Base-by-base conservation (phyloP, 352 stramenopile genomes). In the Phytophthora boehmeriae region DNA sequence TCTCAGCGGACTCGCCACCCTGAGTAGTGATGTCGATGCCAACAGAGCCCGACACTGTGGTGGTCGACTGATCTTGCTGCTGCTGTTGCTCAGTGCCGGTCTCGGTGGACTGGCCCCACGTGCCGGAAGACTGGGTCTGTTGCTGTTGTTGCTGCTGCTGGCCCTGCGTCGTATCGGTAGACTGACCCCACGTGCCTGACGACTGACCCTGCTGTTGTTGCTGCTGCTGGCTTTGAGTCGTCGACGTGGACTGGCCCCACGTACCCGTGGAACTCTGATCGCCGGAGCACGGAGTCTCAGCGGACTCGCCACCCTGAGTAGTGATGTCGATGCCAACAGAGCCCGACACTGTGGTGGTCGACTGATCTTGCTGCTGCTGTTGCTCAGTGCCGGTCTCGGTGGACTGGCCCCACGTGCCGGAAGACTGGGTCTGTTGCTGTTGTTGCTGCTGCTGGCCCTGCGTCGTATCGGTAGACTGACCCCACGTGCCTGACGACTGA, bases 1-100 rank as follows among this genome's bases (percentile, higher is more conserved):
- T 53, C 46, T 53, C 46, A n/a, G 42, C 20, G 4, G 46, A 53
- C n/a, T 53, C 46, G 14, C 45, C 45, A n/a, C 45, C 45, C 45
- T 53, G 45, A 1, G 45, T 17, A 4, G 45, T 53, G 45, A 53
- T 53, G 45, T 53, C 45, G 6, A 53, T 6, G 27, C 44, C 44
- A 32, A 51, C 19, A 3, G 44, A 51, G 44, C 44, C 44, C 44
- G 44, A 39, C 44, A 51, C 44, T 3, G 22, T 51, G 23, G 25
- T 51, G 6, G 27, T 44, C 32, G 55, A 57, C 11, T 49, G 38
- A 5, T 39, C 27, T 39, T 35, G 20, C 16, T 52, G 42, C 23
- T 52, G 53, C 23, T 48, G 22, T 25, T 41, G 22, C 13, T 11
- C 38, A 2, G 42, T 44, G 30, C 8, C 44, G 17, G 19, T 42